phyloP scores from a whole-genome alignment of 352 stramenopile genomes.

The Thalassiosira livingstoniorum region DNA sequence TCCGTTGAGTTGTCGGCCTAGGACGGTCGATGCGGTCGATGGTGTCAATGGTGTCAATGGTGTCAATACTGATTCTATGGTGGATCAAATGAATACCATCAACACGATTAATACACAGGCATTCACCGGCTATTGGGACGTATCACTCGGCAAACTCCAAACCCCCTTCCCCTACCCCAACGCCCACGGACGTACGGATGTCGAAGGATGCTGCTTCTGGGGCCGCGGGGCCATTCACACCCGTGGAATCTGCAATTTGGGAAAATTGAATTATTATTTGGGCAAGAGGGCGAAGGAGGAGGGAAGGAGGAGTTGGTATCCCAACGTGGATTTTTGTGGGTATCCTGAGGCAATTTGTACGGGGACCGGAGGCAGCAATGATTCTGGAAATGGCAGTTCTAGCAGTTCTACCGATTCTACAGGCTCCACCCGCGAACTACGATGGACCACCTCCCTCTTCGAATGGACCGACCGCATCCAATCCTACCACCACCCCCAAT shows the following conservation, averaged over 20 bases:
- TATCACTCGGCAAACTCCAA: conserved; percentile 23
- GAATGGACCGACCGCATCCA: conserved; percentile 56
- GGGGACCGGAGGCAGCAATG: conserved; percentile 28
- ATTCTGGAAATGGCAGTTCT: too few species aligned
- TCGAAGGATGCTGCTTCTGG: conserved; percentile 52
- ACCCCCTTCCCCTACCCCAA: conserved; percentile 40
- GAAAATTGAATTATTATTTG: conserved; percentile 60
- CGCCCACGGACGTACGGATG: conserved; percentile 41
- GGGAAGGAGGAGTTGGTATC: conserved; percentile 45
- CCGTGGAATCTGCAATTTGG: conserved; percentile 43
- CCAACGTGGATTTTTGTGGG: conserved; percentile 60
- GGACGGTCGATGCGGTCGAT: conserved; percentile 20
- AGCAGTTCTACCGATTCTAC: too few species aligned
- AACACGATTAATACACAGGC: too few species aligned
- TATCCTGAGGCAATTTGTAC: conserved; percentile 59
- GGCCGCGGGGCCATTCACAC: conserved; percentile 52
- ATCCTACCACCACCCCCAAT: conserved; percentile 47
- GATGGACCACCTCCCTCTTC: conserved; percentile 54
- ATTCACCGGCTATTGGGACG: conserved; percentile 54
- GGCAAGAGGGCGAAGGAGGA: conserved; percentile 43
- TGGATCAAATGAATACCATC: too few species aligned
- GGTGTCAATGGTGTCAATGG: too few species aligned
- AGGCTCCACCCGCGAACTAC: too few species aligned
- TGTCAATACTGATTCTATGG: too few species aligned
- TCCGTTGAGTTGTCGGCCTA: conserved; percentile 32